phyloP scores from a whole-genome alignment of 2,329 filamentous ascomycete species.

The Talaromyces sp. region DNA sequence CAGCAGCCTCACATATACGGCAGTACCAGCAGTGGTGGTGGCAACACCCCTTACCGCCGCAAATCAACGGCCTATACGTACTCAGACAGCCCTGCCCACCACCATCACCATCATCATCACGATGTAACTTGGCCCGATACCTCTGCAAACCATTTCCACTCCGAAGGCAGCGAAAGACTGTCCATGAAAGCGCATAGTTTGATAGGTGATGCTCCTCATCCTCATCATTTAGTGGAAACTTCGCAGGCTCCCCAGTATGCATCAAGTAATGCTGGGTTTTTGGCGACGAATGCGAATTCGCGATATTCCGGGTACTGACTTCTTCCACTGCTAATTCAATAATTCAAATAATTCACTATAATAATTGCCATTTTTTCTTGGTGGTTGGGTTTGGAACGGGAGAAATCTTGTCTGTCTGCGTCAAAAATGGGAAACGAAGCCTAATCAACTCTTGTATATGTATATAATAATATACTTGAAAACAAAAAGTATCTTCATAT shows the following conservation, averaged over 20 bases:
- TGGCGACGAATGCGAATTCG: constrained; percentile 6
- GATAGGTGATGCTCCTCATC: background rate
- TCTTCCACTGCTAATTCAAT: background rate
- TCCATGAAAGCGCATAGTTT: background rate
- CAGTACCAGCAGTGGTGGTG: background rate
- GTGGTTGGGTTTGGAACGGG: background rate
- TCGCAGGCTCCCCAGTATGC: background rate
- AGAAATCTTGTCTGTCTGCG: background rate
- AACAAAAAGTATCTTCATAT: background rate
- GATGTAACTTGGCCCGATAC: background rate
- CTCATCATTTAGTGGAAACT: background rate
- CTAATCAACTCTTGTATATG: background rate
- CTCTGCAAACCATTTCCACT: background rate
- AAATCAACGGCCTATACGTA: background rate
- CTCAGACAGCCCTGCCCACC: background rate
- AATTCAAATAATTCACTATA: background rate
- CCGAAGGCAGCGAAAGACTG: background rate
- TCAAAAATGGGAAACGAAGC: background rate
- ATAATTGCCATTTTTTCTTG: background rate
- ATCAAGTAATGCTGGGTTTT: background rate
- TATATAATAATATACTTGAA: background rate
- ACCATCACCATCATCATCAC: background rate
- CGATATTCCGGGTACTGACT: constrained; percentile 10
- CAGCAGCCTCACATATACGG: constrained; percentile 19
- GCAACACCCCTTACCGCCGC: constrained; percentile 1